phyloP scores from a whole-genome alignment of 2,329 filamentous ascomycete species.

The Xylaria sp. region DNA sequence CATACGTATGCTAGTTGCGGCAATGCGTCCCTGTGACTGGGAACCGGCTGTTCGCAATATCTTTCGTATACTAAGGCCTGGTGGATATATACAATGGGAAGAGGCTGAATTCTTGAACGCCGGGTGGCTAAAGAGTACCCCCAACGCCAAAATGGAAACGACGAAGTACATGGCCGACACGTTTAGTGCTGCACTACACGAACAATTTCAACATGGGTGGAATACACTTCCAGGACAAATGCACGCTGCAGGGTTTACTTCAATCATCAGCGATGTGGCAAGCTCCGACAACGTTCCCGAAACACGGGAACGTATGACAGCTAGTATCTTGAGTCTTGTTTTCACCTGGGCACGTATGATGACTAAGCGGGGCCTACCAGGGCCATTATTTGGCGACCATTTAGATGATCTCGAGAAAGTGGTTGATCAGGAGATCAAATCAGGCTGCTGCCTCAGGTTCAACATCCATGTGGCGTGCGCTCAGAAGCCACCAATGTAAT shows the following conservation, averaged over 20 bases:
- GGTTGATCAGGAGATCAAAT: constrained; percentile 14
- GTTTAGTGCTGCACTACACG: constrained; percentile 5
- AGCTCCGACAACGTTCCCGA: constrained; percentile 22
- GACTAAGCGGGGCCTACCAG: background rate
- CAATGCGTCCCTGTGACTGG: constrained; percentile 25
- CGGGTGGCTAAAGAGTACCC: too few species aligned
- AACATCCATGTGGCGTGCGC: constrained; percentile 11
- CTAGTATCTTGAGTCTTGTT: background rate
- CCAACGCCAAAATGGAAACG: background rate
- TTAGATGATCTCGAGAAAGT: constrained; percentile 10
- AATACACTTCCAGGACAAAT: constrained; percentile 16
- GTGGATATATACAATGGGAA: constrained; percentile 29
- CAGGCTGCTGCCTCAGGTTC: constrained; percentile 16
- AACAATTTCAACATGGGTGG: constrained; percentile 22
- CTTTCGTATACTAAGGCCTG: constrained; percentile 16
- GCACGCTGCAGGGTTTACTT: constrained; percentile 8
- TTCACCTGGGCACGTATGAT: constrained; percentile 21
- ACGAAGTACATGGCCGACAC: background rate
- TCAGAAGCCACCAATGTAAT: background rate
- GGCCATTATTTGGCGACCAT: constrained; percentile 2
- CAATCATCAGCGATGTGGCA: background rate
- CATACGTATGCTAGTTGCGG: constrained; percentile 21
- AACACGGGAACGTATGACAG: constrained; percentile 9
- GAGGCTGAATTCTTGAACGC: background rate
- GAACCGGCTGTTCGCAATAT: constrained; percentile 18